These are phyloP conservation scores for Aspergillus quadrilineatus DNA, from an alignment of 2,329 filamentous ascomycete genomes.

Conservation along the genomic window DNA sequence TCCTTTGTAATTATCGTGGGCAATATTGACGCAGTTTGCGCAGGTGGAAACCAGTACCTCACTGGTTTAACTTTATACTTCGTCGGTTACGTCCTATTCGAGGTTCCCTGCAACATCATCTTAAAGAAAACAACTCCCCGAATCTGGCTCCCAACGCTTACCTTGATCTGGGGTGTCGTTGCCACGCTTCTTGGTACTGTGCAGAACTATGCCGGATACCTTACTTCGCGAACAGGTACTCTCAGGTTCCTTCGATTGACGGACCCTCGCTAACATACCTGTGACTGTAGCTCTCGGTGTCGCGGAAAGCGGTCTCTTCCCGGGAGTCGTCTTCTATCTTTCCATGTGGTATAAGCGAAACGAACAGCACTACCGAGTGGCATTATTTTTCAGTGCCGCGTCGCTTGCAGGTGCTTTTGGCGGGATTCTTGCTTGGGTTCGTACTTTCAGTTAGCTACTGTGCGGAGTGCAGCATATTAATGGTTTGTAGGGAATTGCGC, in stretches of 20 bases:
- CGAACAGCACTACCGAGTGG: conserved; percentile 59
- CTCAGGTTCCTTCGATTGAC: neutral
- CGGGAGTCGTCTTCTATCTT: conserved; percentile 57
- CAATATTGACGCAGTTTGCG: neutral
- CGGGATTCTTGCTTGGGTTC: conserved; percentile 56
- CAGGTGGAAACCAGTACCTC: conserved; percentile 41
- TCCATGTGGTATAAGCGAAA: conserved; percentile 64
- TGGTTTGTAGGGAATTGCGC: conserved; percentile 45
- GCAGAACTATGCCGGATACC: conserved; percentile 49
- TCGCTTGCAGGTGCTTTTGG: conserved; percentile 61
- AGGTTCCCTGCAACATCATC: conserved; percentile 45
- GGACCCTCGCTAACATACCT: neutral
- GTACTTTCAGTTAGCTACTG: conserved; percentile 1
- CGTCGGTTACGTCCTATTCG: conserved; percentile 40
- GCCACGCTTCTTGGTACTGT: conserved; percentile 52
- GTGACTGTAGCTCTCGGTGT: conserved; percentile 47
- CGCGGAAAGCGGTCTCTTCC: conserved; percentile 54
- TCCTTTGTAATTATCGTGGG: too few relatives aligned
- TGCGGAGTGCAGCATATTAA: conserved; percentile 15
- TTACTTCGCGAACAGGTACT: conserved; percentile 46
- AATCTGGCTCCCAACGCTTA: conserved; percentile 43
- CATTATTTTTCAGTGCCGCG: conserved; percentile 60
- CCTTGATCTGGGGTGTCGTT: conserved; percentile 51
- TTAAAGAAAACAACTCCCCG: conserved; percentile 40
- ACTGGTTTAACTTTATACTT: conserved; percentile 42